Base-by-base conservation (phyloP, 2,329 filamentous ascomycete species). In the Polytolypa hystricis region DNA sequence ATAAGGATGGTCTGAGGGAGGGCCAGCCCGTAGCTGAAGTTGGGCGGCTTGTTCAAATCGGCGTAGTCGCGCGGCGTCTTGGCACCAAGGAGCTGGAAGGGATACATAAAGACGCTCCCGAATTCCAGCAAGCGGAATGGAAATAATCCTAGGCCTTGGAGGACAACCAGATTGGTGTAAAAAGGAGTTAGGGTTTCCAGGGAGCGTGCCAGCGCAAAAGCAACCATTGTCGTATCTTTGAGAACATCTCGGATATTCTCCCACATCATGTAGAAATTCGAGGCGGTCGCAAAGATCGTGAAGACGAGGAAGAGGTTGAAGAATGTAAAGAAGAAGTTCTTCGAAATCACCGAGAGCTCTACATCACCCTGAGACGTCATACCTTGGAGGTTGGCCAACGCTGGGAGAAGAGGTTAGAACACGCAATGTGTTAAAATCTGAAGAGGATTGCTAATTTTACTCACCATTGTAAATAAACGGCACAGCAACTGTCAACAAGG, bases 311-410 rank as follows among this genome's bases (percentile, higher is more conserved):
- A 98, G 39, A 96, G 84, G 62, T 98, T 98, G 74, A 98, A 96
- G 61, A 98, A 98, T 7, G 83, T 87, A 57, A 98, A 98, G 70
- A 96, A 94, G 64, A 96, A 98, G 60, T 96, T 98, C 65, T 98
- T 98, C 37, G 85, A 94, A 46, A 98, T 89, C 30, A 93, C 71
- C 0, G 91, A 96, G 5, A 98, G 70, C 58, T 96, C 91, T 15
- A 98, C 79, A 43, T 98, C 91, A 30, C 85, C 85, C 49, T 86
- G 84, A 0, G 91, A 96, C 35, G 94, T 84, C 79, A 93, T 93
- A 33, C 91, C 91, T 64, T 98, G 91, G 35, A 77, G 73, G 55
- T 87, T 87, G 2, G 89, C 85, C 8, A 98, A 73, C 66, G 69
- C 70, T 73, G 38, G 6, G 17, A 35, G 18, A 26, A 7, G 23